A percentile compares a stretch with the other conserved stretches of the same genome.
Conservation (phyloP, 2,329 filamentous ascomycete species). For the Huntiella abstrusa region DNA sequence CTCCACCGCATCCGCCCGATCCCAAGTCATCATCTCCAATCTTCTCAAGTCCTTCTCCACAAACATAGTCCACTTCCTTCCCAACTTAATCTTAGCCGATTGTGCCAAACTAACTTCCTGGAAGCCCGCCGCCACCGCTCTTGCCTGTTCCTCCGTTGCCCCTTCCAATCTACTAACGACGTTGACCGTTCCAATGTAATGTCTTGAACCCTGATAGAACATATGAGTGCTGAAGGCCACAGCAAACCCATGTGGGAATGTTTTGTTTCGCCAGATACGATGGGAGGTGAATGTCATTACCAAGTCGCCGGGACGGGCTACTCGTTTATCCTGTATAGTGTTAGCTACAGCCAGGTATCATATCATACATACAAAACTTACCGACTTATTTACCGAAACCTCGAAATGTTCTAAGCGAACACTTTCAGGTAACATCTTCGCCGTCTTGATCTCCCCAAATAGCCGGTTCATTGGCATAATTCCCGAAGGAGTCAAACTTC, state of each 20-base stretch:
- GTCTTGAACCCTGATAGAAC: conserved; percentile 6
- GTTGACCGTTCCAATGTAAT: conserved; percentile 8
- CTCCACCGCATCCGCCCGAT: conserved; percentile 51
- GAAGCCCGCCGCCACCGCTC: neutral
- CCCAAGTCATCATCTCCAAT: conserved; percentile 59
- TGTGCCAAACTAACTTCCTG: neutral
- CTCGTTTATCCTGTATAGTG: neutral
- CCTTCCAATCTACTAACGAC: neutral
- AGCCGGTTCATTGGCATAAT: conserved; percentile 2
- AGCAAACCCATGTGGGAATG: neutral
- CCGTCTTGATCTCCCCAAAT: conserved; percentile 1
- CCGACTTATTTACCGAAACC: conserved; percentile 3
- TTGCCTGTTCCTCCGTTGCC: neutral
- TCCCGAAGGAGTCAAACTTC: conserved; percentile 1
- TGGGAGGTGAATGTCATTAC: conserved; percentile 8
- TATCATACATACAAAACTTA: conserved; percentile 1
- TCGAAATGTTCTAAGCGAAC: conserved; percentile 3
- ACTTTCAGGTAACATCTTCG: neutral
- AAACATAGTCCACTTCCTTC: conserved; percentile 11
- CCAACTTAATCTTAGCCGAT: conserved; percentile 3
- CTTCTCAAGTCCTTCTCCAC: conserved; percentile 36
- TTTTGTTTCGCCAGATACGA: neutral
- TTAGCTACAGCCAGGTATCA: neutral
- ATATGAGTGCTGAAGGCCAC: conserved; percentile 6
- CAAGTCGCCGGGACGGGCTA: conserved; percentile 3